A percentile compares a stretch with the other conserved stretches of the same genome.
Conservation (phyloP, 2,329 filamentous ascomycete species). For the Trichophyton equinum region DNA sequence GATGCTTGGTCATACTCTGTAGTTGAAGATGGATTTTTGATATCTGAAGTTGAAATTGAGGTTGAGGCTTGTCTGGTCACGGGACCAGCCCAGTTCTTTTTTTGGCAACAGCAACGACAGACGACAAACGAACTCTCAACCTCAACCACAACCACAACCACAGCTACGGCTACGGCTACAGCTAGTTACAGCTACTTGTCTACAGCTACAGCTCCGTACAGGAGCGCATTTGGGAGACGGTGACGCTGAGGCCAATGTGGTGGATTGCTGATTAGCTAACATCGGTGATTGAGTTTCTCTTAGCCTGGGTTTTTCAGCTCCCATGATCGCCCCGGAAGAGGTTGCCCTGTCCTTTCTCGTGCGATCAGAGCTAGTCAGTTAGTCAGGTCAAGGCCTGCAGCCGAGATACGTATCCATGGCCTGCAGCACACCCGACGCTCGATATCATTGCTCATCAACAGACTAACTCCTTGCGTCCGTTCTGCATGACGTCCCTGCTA, state of each 20-base stretch:
- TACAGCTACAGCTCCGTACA: too few species aligned
- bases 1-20: too few species aligned
- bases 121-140: too few species aligned
- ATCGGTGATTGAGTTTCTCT: neutral
- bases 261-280: neutral
- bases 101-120: too few species aligned
- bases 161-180: neutral
- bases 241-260: neutral
- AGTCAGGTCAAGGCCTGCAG: neutral
- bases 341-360: neutral
- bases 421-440: neutral
- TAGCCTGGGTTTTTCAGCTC: neutral
- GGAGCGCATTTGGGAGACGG: neutral
- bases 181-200: too few species aligned
- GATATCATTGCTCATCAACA: too few species aligned
- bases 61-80: neutral
- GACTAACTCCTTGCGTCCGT: neutral
- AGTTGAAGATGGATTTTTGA: neutral
- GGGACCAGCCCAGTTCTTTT: neutral
- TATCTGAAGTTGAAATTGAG: neutral
- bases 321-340: neutral
- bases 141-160: neutral
- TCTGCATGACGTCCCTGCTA: neutral
- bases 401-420: constrained; percentile 1
- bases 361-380: neutral